A percentile compares a stretch with the other conserved stretches of the same genome.
phyloP scores from a whole-genome alignment of 179 eudicot species.

The Patellifolia procumbens region DNA sequence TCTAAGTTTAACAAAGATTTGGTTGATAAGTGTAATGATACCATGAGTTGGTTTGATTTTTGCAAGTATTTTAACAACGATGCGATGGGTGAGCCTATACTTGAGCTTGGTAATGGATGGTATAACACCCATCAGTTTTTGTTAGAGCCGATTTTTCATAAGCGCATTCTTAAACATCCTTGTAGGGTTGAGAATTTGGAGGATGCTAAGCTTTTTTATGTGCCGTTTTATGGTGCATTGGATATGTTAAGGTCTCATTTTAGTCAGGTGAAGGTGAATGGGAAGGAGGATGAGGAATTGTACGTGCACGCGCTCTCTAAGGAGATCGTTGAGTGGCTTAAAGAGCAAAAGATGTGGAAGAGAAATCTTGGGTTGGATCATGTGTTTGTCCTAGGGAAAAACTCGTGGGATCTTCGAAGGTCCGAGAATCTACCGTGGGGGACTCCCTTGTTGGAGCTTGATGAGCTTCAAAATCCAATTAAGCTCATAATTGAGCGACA shows the following conservation, averaged over 20 bases:
- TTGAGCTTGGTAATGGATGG: conserved; percentile 66
- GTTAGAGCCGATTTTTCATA: conserved; percentile 65
- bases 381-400: conserved; percentile 66
- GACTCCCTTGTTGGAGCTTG: conserved; percentile 46
- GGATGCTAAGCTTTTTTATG: conserved; percentile 69
- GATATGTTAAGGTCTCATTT: conserved; percentile 69
- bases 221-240: conserved; percentile 74
- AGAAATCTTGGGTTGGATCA: conserved; percentile 60
- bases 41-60: conserved; percentile 56
- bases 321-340: conserved; percentile 62
- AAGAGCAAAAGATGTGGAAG: conserved; percentile 49
- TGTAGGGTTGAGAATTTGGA: conserved; percentile 57
- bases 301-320: conserved; percentile 48
- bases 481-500: conserved; percentile 74
- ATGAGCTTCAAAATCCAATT: conserved; percentile 53
- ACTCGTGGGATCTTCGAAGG: conserved; percentile 78
- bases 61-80: conserved; percentile 53
- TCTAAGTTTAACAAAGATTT: conserved; percentile 66
- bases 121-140: conserved; percentile 71
- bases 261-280: conserved; percentile 46
- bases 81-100: conserved; percentile 58
- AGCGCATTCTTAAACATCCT: conserved; percentile 63
- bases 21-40: conserved; percentile 45
- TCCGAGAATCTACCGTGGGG: conserved; percentile 46
- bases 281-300: conserved; percentile 39